These are phyloP conservation scores for Penicillium sp. DNA, from an alignment of 2,329 filamentous ascomycete species.

Conservation along the genomic window DNA sequence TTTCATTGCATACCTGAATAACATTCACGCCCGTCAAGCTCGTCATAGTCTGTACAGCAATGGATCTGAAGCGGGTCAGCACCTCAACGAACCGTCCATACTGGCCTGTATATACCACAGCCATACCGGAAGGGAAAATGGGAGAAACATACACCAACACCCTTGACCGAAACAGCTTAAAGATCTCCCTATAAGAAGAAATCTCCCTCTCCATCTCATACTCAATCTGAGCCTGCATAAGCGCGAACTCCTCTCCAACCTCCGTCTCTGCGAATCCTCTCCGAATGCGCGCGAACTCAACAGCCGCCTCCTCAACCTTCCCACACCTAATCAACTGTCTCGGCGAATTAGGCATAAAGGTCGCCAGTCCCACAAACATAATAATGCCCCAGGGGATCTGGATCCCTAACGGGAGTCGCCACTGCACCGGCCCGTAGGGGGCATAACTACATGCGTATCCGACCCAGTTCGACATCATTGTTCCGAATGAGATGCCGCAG, in stretches of 20 bases:
- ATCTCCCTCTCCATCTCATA: conserved; percentile 63
- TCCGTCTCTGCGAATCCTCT: conserved; percentile 51
- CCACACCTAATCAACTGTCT: conserved; percentile 58
- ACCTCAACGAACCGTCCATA: neutral
- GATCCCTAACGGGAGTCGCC: conserved; percentile 59
- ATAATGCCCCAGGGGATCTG: conserved; percentile 62
- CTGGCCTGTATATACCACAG: neutral
- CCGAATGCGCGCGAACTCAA: conserved; percentile 54
- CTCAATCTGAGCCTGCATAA: conserved; percentile 61
- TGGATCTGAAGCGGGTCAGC: conserved; percentile 42
- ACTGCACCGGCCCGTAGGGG: conserved; percentile 58
- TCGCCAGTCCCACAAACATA: conserved; percentile 57
- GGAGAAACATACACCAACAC: conserved; percentile 50
- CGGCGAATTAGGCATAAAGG: conserved; percentile 62
- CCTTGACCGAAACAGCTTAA: conserved; percentile 55
- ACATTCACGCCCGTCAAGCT: conserved; percentile 62
- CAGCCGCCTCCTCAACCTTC: conserved; percentile 53
- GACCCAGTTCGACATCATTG: conserved; percentile 63
- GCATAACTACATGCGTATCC: conserved; percentile 61
- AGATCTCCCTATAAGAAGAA: conserved; percentile 57
- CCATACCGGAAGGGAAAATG: neutral
- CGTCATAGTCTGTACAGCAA: conserved; percentile 63
- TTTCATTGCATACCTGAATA: conserved; percentile 47
- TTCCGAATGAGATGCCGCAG: conserved; percentile 60
- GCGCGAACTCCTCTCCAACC: conserved; percentile 55